These are phyloP conservation scores for Novymonas esmeraldas DNA, from an alignment of 208 protist species.

Conservation along the genomic window DNA sequence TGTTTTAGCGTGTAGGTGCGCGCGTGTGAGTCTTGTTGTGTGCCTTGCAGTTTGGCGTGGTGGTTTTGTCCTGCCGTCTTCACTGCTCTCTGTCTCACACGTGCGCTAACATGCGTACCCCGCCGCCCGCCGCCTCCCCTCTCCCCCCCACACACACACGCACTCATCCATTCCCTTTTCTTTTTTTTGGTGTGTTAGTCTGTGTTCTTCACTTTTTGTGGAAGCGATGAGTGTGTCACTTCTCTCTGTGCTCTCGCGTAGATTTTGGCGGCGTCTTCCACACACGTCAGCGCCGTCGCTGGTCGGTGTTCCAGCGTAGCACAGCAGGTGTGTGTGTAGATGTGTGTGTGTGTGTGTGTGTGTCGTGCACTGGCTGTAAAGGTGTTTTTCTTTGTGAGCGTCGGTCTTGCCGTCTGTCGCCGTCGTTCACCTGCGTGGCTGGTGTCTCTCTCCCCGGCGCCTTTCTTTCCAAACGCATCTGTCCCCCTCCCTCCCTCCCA, in stretches of 20 bases:
- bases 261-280: too few species aligned
- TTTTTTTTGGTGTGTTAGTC: slow-evolving; percentile 3
- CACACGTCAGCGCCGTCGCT: too few species aligned
- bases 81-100: too few species aligned
- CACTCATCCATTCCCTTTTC: not conserved
- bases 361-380: not conserved
- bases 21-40: too few species aligned
- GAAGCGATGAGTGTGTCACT: too few species aligned
- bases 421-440: not conserved
- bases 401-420: not conserved
- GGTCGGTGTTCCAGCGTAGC: too few species aligned
- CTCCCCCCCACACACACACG: too few species aligned
- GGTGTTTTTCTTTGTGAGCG: slow-evolving; percentile 2
- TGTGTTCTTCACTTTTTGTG: not conserved
- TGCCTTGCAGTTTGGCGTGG: too few species aligned
- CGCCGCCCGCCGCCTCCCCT: too few species aligned
- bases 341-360: not conserved
- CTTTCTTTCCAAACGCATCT: not conserved
- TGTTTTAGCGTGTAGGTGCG: too few species aligned
- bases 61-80: too few species aligned
- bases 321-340: not conserved
- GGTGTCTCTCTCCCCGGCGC: not conserved
- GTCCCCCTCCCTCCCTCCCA: not conserved
- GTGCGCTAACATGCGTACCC: too few species aligned
- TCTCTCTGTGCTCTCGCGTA: not conserved